Conservation (phyloP, 768 basidiomycete species). For the Porphyrellus cyaneotinctus region DNA sequence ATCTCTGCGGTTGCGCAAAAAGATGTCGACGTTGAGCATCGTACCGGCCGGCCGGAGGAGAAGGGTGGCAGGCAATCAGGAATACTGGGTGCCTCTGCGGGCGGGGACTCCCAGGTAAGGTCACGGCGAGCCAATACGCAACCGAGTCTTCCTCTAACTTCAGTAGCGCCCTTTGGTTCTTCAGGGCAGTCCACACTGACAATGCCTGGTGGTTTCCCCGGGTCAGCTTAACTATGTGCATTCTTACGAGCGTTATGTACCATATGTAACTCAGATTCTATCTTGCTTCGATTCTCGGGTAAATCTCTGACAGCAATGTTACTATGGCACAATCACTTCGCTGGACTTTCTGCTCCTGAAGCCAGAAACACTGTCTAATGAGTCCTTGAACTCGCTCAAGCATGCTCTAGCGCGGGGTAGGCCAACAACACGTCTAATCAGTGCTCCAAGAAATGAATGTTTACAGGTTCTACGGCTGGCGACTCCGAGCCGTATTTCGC, state of each 20-base stretch:
- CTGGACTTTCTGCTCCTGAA: no score
- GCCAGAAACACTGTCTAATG: no score
- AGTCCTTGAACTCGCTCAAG: no score
- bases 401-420: no score
- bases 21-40: not conserved
- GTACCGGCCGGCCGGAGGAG: not conserved
- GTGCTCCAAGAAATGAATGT: no score
- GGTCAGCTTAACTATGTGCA: slow-evolving; percentile 1
- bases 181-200: no score
- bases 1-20: not conserved
- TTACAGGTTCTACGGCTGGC: no score
- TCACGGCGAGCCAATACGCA: not conserved
- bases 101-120: not conserved
- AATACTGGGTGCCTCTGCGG: not conserved
- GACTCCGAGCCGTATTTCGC: no score
- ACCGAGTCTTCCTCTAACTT: not conserved
- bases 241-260: not conserved
- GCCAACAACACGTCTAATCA: no score
- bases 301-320: not conserved
- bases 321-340: no score
- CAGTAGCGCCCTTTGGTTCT: not conserved
- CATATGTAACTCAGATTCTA: not conserved
- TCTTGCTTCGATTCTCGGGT: not conserved
- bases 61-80: not conserved
- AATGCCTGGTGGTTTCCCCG: no score